Conservation (phyloP, 768 basidiomycete species). For the Tricholomella constricta region DNA sequence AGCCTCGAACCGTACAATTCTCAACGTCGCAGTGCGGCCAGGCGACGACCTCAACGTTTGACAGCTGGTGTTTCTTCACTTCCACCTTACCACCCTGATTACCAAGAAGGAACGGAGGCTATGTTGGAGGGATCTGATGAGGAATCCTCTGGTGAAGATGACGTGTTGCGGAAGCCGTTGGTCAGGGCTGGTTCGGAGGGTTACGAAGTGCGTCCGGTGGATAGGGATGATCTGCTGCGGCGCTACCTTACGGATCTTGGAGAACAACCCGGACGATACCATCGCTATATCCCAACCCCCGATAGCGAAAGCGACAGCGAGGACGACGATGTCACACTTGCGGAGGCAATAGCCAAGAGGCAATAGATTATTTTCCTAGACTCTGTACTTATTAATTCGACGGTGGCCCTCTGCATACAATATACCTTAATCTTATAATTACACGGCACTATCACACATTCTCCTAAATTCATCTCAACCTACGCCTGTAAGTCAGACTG, state of each 20-base stretch:
- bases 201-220: conserved; percentile 65
- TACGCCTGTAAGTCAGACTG: neutral
- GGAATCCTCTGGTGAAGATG: conserved; percentile 31
- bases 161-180: conserved; percentile 23
- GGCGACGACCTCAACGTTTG: conserved; percentile 23
- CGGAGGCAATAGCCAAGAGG: conserved; percentile 3
- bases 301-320: conserved; percentile 44
- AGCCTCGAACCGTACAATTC: conserved; percentile 64
- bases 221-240: conserved; percentile 65
- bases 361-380: neutral
- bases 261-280: conserved; percentile 62
- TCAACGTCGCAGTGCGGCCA: conserved; percentile 21
- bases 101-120: conserved; percentile 38
- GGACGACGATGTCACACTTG: conserved; percentile 35
- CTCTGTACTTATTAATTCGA: neutral
- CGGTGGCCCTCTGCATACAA: neutral
- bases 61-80: conserved; percentile 46
- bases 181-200: conserved; percentile 82
- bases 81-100: conserved; percentile 81
- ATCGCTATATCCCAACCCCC: conserved; percentile 65
- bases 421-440: neutral
- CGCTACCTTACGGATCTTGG: conserved; percentile 57
- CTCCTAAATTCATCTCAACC: too few species aligned
- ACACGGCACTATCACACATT: too few species aligned
- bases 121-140: conserved; percentile 6